Conservation (phyloP, 2,329 filamentous ascomycete genomes). For the Aspergillus clavatus region DNA sequence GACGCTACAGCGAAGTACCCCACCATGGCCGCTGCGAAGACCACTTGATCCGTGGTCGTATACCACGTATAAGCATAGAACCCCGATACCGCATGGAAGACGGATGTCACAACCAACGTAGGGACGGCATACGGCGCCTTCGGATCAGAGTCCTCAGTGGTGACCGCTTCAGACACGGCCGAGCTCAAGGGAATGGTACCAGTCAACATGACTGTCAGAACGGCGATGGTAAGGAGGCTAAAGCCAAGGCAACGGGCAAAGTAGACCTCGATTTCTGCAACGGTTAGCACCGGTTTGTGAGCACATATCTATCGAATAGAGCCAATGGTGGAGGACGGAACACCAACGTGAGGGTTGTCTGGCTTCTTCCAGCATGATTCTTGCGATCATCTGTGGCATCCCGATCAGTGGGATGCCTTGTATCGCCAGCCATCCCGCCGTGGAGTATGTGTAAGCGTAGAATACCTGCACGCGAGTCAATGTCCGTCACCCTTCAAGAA, state of each 20-base stretch:
- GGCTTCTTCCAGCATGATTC: slow-evolving; percentile 55
- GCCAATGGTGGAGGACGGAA: no score
- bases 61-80: slow-evolving; percentile 67
- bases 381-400: slow-evolving; percentile 57
- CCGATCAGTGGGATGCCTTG: slow-evolving; percentile 52
- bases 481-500: slow-evolving; percentile 7
- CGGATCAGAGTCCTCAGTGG: slow-evolving; percentile 42
- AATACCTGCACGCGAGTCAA: slow-evolving; percentile 35
- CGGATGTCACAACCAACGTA: slow-evolving; percentile 59
- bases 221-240: slow-evolving; percentile 59
- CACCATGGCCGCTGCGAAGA: slow-evolving; percentile 57
- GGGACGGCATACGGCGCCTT: slow-evolving; percentile 62
- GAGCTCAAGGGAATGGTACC: slow-evolving; percentile 63
- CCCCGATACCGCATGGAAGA: slow-evolving; percentile 60
- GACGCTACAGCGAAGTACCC: slow-evolving; percentile 55
- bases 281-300: background rate
- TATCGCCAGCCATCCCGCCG: slow-evolving; percentile 41
- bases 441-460: slow-evolving; percentile 43
- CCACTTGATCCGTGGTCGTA: slow-evolving; percentile 50
- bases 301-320: no score
- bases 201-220: slow-evolving; percentile 63
- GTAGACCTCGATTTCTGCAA: slow-evolving; percentile 62
- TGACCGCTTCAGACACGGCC: slow-evolving; percentile 37
- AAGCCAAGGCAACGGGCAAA: slow-evolving; percentile 68
- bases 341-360: slow-evolving; percentile 51